Evolutionary conservation across 805 yeast genomes (phyloP).

Genomic region (Yarrowia divulgata): DNA sequence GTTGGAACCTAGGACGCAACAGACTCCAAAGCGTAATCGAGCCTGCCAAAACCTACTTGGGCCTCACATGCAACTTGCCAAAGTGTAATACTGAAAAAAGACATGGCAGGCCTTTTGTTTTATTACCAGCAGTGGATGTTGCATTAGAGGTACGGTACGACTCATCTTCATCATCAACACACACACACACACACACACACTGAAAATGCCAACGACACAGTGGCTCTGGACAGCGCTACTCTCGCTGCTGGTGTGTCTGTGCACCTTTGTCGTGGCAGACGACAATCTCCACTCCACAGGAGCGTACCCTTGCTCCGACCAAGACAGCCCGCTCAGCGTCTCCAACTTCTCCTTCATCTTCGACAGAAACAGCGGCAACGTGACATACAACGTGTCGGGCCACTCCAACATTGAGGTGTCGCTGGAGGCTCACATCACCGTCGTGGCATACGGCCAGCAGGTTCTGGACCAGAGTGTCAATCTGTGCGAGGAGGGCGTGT

Average conservation of each 20-base stretch:
- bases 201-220: neutral
- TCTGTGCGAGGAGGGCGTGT: constrained; percentile 48
- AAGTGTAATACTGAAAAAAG: constrained; percentile 20
- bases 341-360: constrained; percentile 33
- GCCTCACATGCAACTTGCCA: neutral
- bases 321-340: constrained; percentile 22
- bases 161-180: neutral
- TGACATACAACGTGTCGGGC: constrained; percentile 31
- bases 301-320: constrained; percentile 33
- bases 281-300: constrained; percentile 38
- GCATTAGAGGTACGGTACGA: too few species aligned
- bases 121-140: neutral
- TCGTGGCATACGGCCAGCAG: constrained; percentile 47
- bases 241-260: constrained; percentile 14
- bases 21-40: neutral
- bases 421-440: constrained; percentile 41
- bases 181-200: neutral
- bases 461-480: constrained; percentile 47
- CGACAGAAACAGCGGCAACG: constrained; percentile 29
- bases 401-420: constrained; percentile 36
- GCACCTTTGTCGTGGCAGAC: neutral
- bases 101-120: constrained; percentile 1
- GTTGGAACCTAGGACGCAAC: neutral
- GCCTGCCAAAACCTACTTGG: constrained; percentile 18
- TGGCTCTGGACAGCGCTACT: constrained; percentile 16